Evolutionary conservation across 805 yeast genomes (phyloP).

Genomic region (Candida koratica): DNA sequence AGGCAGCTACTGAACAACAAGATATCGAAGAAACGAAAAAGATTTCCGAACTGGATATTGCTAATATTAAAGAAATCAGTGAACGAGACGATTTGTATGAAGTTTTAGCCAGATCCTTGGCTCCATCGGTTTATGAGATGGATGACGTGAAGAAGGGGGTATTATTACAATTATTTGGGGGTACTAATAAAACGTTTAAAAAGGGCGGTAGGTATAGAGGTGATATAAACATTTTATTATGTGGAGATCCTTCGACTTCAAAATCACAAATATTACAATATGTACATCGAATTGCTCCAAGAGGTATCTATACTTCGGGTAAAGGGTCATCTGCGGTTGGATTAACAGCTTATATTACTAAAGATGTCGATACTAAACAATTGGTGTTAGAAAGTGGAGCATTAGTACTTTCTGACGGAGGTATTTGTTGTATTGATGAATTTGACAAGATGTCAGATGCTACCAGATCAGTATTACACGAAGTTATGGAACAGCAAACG

Average conservation of each 20-base stretch:
- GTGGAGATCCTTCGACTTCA: constrained; percentile 98
- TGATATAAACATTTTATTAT: constrained; percentile 82
- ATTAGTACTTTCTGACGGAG: constrained; percentile 92
- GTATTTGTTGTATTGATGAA: constrained; percentile 98
- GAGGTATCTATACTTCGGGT: constrained; percentile 98
- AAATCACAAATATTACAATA: constrained; percentile 92
- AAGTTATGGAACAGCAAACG: constrained; percentile 99
- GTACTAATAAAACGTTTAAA: constrained; percentile 80
- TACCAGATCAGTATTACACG: constrained; percentile 92
- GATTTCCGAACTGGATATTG: constrained; percentile 66
- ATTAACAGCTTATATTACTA: constrained; percentile 91
- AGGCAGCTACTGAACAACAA: constrained; percentile 55
- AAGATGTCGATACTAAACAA: constrained; percentile 92
- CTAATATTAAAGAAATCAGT: constrained; percentile 56
- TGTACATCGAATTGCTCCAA: constrained; percentile 95
- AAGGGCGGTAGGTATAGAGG: constrained; percentile 97
- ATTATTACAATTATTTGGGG: constrained; percentile 88
- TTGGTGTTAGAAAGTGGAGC: constrained; percentile 95
- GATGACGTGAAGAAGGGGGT: constrained; percentile 97
- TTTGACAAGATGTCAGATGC: constrained; percentile 96
- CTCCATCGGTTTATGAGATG: constrained; percentile 95
- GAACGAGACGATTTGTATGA: constrained; percentile 79
- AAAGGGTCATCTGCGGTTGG: constrained; percentile 99
- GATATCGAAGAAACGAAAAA: constrained; percentile 76
- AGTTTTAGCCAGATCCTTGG: constrained; percentile 80